Evolutionary conservation across 2,329 filamentous ascomycete species (phyloP).

Genomic region (Calonectria fujianensis): DNA sequence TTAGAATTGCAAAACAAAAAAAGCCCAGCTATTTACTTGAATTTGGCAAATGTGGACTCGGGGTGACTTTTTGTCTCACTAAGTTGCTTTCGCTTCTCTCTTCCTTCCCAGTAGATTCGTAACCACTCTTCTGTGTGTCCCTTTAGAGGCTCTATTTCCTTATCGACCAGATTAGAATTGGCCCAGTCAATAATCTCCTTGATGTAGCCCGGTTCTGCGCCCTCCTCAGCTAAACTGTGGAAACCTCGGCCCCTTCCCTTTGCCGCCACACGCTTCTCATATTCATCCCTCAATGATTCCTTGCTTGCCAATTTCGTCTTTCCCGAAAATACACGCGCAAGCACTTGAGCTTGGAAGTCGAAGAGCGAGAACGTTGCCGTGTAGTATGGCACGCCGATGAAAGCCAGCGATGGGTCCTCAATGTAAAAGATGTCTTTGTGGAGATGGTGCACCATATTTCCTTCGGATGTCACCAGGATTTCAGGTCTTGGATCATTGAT

Average conservation of each 20-base stretch:
- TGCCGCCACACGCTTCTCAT: conserved; percentile 43
- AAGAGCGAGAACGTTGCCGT: conserved; percentile 81
- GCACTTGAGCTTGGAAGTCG: conserved; percentile 80
- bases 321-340: conserved; percentile 75
- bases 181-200: conserved; percentile 50
- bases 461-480: conserved; percentile 77
- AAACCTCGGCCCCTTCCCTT: conserved; percentile 51
- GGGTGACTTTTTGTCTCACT: conserved; percentile 37
- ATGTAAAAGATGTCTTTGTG: conserved; percentile 85
- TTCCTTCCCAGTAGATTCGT: conserved; percentile 37
- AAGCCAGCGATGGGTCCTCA: conserved; percentile 76
- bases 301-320: conserved; percentile 55
- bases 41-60: conserved; percentile 32
- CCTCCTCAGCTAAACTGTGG: conserved; percentile 51
- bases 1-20: background rate
- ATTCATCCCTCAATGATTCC: conserved; percentile 47
- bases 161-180: conserved; percentile 41
- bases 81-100: conserved; percentile 43
- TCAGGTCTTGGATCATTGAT: conserved; percentile 69
- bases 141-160: conserved; percentile 32
- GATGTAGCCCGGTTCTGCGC: conserved; percentile 51
- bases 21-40: conserved; percentile 2
- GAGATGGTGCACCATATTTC: conserved; percentile 78
- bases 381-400: conserved; percentile 80
- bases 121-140: conserved; percentile 47